Evolutionary conservation across 306 rosid species (phyloP).

Genomic region (Inga laurina): DNA sequence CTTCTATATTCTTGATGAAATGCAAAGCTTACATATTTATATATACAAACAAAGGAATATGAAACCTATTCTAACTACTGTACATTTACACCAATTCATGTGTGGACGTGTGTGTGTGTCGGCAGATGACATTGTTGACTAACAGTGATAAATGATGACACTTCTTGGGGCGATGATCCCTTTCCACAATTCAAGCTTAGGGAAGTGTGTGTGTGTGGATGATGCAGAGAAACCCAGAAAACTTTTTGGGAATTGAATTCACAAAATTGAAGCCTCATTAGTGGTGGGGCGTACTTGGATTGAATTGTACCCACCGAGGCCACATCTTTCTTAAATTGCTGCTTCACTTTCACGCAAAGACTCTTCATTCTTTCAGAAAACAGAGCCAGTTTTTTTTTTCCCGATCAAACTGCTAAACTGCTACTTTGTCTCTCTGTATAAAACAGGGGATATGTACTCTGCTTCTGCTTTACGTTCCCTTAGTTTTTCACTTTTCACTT

Average conservation of each 20-base stretch:
- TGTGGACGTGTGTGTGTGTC: too few relatives aligned
- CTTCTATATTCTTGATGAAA: too few relatives aligned
- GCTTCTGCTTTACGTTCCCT: neutral
- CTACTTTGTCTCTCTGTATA: neutral
- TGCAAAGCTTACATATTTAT: too few relatives aligned
- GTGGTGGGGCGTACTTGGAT: slow-evolving; percentile 36
- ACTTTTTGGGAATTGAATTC: neutral
- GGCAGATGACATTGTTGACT: too few relatives aligned
- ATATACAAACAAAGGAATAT: too few relatives aligned
- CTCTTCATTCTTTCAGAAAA: slow-evolving; percentile 40
- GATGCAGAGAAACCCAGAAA: slow-evolving; percentile 26
- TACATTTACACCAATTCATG: too few relatives aligned
- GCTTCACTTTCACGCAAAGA: slow-evolving; percentile 71
- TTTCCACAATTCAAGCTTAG: neutral
- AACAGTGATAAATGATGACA: neutral
- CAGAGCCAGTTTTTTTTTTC: slow-evolving; percentile 36
- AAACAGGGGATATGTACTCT: neutral
- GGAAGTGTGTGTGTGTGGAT: slow-evolving; percentile 26
- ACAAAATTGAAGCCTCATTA: neutral
- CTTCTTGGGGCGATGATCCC: neutral
- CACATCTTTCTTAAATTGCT: neutral
- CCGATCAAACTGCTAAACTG: slow-evolving; percentile 37
- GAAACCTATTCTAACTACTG: too few relatives aligned
- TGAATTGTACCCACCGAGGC: slow-evolving; percentile 37
- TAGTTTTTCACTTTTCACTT: neutral